phyloP scores from a whole-genome alignment of 2,329 filamentous ascomycete genomes.

The Penicillium psychrosexuale region DNA sequence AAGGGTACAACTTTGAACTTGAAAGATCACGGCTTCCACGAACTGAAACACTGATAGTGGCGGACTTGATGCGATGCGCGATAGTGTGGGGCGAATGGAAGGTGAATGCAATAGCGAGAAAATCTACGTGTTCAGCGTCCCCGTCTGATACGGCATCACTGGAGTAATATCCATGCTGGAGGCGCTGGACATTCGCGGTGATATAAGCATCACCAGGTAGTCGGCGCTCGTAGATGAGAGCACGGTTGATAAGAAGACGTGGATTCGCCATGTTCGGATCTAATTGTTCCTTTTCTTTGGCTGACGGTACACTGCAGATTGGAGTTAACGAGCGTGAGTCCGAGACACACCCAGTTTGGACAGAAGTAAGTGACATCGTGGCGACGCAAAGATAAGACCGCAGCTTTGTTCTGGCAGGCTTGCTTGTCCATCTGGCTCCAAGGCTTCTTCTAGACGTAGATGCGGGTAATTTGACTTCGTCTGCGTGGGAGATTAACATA shows the following conservation, averaged over 20 bases:
- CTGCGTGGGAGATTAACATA: not conserved
- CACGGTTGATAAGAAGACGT: conserved; percentile 37
- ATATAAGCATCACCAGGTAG: conserved; percentile 50
- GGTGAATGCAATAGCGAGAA: conserved; percentile 50
- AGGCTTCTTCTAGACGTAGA: conserved; percentile 1
- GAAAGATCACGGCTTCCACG: conserved; percentile 6
- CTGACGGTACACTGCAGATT: not conserved
- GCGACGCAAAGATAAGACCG: conserved; percentile 5
- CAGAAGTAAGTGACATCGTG: conserved; percentile 6
- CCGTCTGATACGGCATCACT: conserved; percentile 44
- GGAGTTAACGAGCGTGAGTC: not conserved
- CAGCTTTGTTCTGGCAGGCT: conserved; percentile 5
- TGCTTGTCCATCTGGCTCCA: conserved; percentile 16
- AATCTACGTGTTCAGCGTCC: conserved; percentile 46
- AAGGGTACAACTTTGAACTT: not conserved
- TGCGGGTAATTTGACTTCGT: not conserved
- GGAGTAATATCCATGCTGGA: conserved; percentile 50
- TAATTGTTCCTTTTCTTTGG: conserved; percentile 7
- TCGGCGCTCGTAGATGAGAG: conserved; percentile 50
- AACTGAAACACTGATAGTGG: conserved; percentile 43
- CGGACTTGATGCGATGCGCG: conserved; percentile 49
- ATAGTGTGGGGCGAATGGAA: conserved; percentile 46
- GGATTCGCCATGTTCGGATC: conserved; percentile 41
- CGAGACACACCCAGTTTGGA: not conserved
- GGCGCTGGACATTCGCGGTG: conserved; percentile 50